phyloP scores from a whole-genome alignment of 176 grass and related monocot genomes.

The Avena eriantha region DNA sequence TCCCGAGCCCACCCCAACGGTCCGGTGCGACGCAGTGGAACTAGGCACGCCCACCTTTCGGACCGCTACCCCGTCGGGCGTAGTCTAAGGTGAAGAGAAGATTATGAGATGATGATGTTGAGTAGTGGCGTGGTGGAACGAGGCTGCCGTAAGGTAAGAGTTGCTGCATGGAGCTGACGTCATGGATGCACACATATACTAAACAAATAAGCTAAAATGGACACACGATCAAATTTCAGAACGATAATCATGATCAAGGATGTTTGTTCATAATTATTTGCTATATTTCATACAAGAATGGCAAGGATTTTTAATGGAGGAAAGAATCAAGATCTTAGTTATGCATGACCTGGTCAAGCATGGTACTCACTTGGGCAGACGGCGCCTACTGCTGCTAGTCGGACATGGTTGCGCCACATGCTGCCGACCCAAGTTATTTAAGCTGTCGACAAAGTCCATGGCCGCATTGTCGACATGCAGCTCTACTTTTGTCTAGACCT shows the following conservation, averaged over 20 bases:
- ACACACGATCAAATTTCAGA: neutral
- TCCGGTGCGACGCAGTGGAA: too few species aligned
- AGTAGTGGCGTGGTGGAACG: conserved; percentile 9
- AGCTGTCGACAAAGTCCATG: too few species aligned
- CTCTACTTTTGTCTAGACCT: too few species aligned
- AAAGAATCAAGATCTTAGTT: neutral
- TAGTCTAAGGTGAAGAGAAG: too few species aligned
- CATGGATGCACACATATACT: conserved; percentile 49
- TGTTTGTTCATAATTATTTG: neutral
- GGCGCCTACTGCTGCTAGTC: conserved; percentile 57
- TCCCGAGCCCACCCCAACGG: too few species aligned
- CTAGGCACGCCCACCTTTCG: too few species aligned
- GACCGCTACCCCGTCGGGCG: too few species aligned
- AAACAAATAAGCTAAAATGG: neutral
- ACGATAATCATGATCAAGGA: neutral
- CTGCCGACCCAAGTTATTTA: too few species aligned
- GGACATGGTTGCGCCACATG: conserved; percentile 50
- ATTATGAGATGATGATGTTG: conserved; percentile 41
- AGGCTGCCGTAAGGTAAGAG: too few species aligned
- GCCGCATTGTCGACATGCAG: too few species aligned
- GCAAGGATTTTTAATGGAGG: neutral
- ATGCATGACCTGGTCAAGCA: conserved; percentile 6
- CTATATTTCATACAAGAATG: neutral
- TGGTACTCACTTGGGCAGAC: conserved; percentile 61
- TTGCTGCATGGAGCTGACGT: conserved; percentile 49